Base-by-base conservation (phyloP, 2,329 filamentous ascomycete species). In the Sporothrix brasiliensis region DNA sequence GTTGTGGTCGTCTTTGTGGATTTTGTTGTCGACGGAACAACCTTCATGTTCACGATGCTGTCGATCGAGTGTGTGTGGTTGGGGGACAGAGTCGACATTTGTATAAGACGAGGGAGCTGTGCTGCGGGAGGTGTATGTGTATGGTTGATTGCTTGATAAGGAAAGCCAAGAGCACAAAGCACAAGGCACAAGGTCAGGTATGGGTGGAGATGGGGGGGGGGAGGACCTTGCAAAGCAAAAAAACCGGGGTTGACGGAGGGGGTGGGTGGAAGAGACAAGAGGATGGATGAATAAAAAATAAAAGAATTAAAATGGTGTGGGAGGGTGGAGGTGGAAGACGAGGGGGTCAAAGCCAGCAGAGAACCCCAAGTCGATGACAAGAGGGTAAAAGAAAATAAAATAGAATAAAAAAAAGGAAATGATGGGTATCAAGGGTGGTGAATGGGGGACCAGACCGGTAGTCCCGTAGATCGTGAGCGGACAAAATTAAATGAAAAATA, bases 41-140 rank as follows among this genome's bases (percentile, higher is more conserved):
- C 34, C 24, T 67, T 67, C 65, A 56, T 67, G 69, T 81, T 83
- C 81, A 81, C 81, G 79, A 82, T 79, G 79, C 79, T 79, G 78
- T 82, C 82, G 79, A 61, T 47, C 44, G 63, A 63, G 68, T 58
- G 52, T 34, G 63, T 67, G 78, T 85, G 81, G 81, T 86, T 85
- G 85, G 87, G 87, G 87, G 87, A 83, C 83, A 85, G 83, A 81
- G 84, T 85, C 84, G 87, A 87, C 88, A 90, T 90, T 89, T 88
- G 83, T 86, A 85, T 73, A 41, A 44, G 41, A 44, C 11, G 41
- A 4, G 9, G 41, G 41, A 53, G 68, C 79, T 78, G 27, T 79
- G 34, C 27, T 47, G 44, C 30, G n/a, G 27, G n/a, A 77, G 21
- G 34, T 34, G 27, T 14, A 77, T 14, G 34, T 34, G 77, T 44